A percentile compares a stretch with the other conserved stretches of the same genome.
These are phyloP conservation scores for Ilex asprella DNA, from an alignment of 257 asterid species.

Conservation along the genomic window DNA sequence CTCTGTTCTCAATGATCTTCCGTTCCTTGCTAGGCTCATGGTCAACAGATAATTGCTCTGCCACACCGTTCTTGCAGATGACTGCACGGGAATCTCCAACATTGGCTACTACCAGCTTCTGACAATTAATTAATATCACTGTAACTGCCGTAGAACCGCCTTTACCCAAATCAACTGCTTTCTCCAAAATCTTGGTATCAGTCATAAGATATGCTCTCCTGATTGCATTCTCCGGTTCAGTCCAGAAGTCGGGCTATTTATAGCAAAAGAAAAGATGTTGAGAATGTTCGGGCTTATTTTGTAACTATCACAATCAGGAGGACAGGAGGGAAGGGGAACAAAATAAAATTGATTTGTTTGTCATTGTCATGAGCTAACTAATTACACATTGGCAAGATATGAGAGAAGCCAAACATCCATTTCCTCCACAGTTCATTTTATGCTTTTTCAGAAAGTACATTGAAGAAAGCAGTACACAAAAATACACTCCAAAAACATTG, in stretches of 20 bases:
- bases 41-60: conserved; percentile 80
- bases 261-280: neutral
- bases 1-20: conserved; percentile 63
- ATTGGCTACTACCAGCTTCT: conserved; percentile 82
- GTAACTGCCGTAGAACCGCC: conserved; percentile 99
- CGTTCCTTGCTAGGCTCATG: conserved; percentile 78
- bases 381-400: no score
- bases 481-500: neutral
- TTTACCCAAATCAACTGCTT: conserved; percentile 63
- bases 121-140: conserved; percentile 70
- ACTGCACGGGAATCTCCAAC: conserved; percentile 98
- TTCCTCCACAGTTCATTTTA: no score
- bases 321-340: no score
- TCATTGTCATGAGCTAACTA: no score
- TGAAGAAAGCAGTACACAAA: neutral
- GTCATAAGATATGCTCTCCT: conserved; percentile 69
- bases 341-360: no score
- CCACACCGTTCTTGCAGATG: conserved; percentile 66
- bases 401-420: no score
- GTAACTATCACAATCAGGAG: no score
- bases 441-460: no score
- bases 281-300: neutral
- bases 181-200: conserved; percentile 58
- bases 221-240: conserved; percentile 61
- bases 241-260: conserved; percentile 81